Base-by-base conservation (phyloP, 2,329 filamentous ascomycete genomes). In the Thelonectria rubi region DNA sequence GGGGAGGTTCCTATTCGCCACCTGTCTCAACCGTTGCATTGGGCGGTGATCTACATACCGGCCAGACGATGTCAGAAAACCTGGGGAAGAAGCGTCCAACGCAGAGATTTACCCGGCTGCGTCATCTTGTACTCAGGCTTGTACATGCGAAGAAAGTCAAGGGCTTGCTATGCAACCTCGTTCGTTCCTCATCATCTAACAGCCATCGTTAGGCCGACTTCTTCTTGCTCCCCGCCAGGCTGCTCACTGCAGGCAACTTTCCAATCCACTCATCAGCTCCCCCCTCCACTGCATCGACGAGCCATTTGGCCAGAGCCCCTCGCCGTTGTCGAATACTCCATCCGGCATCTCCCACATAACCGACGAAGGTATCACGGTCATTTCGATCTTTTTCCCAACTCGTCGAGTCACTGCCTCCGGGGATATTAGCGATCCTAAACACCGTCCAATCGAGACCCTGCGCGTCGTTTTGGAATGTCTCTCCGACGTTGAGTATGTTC, bases 171-270 rank as follows among this genome's bases (percentile, higher is more conserved):
- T 42, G 39, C 39, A 18, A 24, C 24, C 24, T 24, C 7, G 24
- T 4, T 7, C 24, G 24, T 24, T 24, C 7, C 24, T 24, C 24
- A 4, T 24, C 24, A 4, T 24, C 9, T 5, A 12, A 34, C 32
- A 37, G 30, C 9, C 2, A n/a, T 7, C 26, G 34, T 45, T 17
- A 18, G 32, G 5, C 18, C 15, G 9, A 21, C 40, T 59, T 54
- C 8, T 43, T 60, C 51, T 50, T 55, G 12, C 39, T 43, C 12
- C 39, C 17, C 9, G 30, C 39, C n/a, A 39, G 47, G 8, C 51
- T 37, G 42, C 51, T 55, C n/a, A 60, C 51, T 2, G 51, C 51
- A 18, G 46, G 57, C 45, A 55, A 21, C 46, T 40, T 60, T 37
- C 51, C 43, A 15, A 51, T 55, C 57, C 51, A 45, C 20, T 46